phyloP scores from a whole-genome alignment of 768 basidiomycete genomes.

The Mycena haematopus region DNA sequence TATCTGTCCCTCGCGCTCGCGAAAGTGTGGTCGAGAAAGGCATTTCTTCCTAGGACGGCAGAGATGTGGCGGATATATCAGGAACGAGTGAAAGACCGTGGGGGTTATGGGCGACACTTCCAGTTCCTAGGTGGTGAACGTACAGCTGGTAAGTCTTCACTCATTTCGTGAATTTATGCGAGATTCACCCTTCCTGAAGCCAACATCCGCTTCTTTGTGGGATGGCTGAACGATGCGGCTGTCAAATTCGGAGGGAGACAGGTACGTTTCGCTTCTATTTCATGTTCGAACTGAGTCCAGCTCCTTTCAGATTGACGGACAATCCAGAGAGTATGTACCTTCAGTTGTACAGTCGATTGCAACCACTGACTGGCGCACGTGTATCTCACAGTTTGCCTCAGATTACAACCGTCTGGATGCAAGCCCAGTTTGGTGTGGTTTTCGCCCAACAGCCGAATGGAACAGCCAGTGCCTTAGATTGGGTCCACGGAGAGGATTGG shows the following conservation, averaged over 20 bases:
- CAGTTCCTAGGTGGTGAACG: constrained; percentile 41
- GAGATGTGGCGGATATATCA: constrained; percentile 43
- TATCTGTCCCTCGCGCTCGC: constrained; percentile 44
- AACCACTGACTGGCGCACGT: neutral
- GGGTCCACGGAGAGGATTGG: constrained; percentile 29
- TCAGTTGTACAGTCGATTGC: neutral
- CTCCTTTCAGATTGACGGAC: constrained; percentile 23
- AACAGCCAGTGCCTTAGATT: constrained; percentile 8
- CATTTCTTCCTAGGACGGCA: constrained; percentile 40
- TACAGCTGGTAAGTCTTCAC: constrained; percentile 30
- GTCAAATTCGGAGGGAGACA: constrained; percentile 45
- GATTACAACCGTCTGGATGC: constrained; percentile 20
- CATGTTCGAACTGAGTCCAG: neutral
- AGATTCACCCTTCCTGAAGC: constrained; percentile 24
- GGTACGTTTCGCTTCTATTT: constrained; percentile 27
- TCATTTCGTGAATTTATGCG: too few species aligned
- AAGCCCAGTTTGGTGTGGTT: constrained; percentile 17
- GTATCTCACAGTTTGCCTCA: constrained; percentile 13
- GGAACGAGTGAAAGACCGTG: constrained; percentile 37
- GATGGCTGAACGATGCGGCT: constrained; percentile 49
- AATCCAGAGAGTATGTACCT: constrained; percentile 14
- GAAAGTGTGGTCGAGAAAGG: constrained; percentile 45
- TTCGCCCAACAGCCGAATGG: neutral
- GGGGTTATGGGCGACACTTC: constrained; percentile 45
- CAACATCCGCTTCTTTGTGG: constrained; percentile 41